Percentiles rank a stretch among this genome's conserved stretches.
phyloP scores from a whole-genome alignment of 2,329 filamentous ascomycete genomes.

The Cercospora canescens region DNA sequence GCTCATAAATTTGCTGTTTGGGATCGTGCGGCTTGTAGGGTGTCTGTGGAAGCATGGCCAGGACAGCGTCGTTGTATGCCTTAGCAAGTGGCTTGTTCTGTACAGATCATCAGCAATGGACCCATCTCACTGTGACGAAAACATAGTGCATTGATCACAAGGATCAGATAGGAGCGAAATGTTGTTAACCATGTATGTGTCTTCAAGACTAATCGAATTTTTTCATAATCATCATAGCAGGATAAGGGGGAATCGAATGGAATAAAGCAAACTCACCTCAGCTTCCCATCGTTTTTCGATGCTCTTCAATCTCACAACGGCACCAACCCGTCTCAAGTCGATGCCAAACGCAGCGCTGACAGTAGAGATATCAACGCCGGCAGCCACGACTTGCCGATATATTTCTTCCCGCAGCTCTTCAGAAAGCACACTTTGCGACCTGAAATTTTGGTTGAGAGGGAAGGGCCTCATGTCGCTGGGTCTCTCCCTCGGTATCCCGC shows the following conservation, averaged over 20 bases:
- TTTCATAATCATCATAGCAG: constrained; percentile 67
- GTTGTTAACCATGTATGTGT: constrained; percentile 87
- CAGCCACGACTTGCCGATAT: constrained; percentile 65
- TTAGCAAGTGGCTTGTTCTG: constrained; percentile 76
- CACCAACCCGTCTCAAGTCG: constrained; percentile 80
- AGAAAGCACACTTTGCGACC: constrained; percentile 70
- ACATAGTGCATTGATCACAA: background rate
- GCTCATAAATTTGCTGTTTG: constrained; percentile 42
- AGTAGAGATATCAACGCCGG: constrained; percentile 68
- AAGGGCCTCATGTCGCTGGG: constrained; percentile 58
- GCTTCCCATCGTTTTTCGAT: constrained; percentile 76
- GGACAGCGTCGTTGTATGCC: constrained; percentile 74
- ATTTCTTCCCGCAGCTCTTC: constrained; percentile 73
- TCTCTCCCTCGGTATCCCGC: constrained; percentile 30
- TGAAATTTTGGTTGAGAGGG: constrained; percentile 70
- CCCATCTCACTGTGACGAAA: background rate
- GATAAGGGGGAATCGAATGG: background rate
- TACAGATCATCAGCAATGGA: constrained; percentile 10
- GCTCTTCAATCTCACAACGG: constrained; percentile 81
- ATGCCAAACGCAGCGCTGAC: constrained; percentile 77
- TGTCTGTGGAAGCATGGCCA: constrained; percentile 78
- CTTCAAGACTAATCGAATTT: constrained; percentile 99
- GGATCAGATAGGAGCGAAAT: constrained; percentile 75
- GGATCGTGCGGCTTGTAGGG: constrained; percentile 39
- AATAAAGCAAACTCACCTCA: constrained; percentile 62